Conservation (phyloP, 2,329 filamentous ascomycete species). For the Alternaria solani region DNA sequence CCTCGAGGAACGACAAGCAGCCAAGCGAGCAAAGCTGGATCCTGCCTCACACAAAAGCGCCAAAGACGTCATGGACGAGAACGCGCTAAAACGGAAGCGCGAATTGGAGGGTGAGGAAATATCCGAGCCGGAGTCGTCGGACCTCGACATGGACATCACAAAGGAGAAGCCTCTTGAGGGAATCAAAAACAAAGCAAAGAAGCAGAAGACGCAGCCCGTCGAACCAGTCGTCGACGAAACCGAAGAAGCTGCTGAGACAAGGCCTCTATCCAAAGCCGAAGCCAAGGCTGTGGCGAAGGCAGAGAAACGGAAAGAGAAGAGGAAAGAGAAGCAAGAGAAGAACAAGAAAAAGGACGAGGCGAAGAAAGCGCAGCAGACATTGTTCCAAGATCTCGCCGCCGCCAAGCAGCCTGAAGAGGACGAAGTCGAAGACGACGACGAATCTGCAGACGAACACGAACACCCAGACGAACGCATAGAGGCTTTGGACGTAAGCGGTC, state of each 20-base stretch:
- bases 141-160: constrained; percentile 46
- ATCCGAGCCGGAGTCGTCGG: constrained; percentile 41
- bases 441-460: constrained; percentile 32
- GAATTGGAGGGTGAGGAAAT: constrained; percentile 68
- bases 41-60: constrained; percentile 90
- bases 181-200: constrained; percentile 52
- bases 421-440: constrained; percentile 30
- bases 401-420: constrained; percentile 36
- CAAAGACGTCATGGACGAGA: constrained; percentile 92
- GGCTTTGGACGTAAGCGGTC: constrained; percentile 47
- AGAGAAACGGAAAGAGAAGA: constrained; percentile 56
- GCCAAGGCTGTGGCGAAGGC: constrained; percentile 53
- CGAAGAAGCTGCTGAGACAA: constrained; percentile 52
- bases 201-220: constrained; percentile 51
- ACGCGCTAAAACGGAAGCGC: constrained; percentile 74
- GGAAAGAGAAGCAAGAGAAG: constrained; percentile 56
- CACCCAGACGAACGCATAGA: constrained; percentile 44
- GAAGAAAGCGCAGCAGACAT: constrained; percentile 40
- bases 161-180: constrained; percentile 51
- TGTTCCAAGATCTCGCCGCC: constrained; percentile 39
- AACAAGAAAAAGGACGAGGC: constrained; percentile 49
- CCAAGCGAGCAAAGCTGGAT: constrained; percentile 85
- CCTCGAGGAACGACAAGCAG: constrained; percentile 72
- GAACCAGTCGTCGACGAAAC: constrained; percentile 38
- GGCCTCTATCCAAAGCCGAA: constrained; percentile 48